These are phyloP conservation scores for Hanseniaspora nectarophila DNA, from an alignment of 805 yeast genomes.

Conservation along the genomic window DNA sequence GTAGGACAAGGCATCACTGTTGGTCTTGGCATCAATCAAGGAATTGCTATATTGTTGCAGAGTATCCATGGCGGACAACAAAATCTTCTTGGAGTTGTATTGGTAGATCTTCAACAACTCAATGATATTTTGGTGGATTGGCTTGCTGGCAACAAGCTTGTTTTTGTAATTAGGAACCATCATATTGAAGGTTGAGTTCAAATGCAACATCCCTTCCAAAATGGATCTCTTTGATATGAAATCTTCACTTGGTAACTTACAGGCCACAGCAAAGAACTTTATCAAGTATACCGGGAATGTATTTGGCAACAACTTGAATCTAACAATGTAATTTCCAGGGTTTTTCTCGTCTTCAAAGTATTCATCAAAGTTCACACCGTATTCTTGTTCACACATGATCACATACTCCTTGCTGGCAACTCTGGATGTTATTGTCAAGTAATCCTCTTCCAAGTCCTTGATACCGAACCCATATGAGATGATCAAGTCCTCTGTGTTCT, in stretches of 20 bases:
- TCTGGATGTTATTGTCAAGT: constrained; percentile 48
- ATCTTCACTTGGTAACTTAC: constrained; percentile 39
- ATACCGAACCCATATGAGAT: constrained; percentile 64
- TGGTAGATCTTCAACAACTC: constrained; percentile 37
- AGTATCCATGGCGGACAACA: constrained; percentile 34
- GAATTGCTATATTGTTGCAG: constrained; percentile 23
- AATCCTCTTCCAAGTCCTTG: constrained; percentile 38
- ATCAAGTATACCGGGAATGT: constrained; percentile 36
- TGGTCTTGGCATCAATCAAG: constrained; percentile 32
- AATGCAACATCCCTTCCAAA: constrained; percentile 48
- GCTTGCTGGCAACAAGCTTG: constrained; percentile 21
- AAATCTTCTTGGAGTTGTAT: constrained; percentile 38
- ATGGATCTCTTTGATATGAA: constrained; percentile 40
- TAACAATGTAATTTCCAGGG: constrained; percentile 34
- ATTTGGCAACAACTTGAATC: constrained; percentile 17
- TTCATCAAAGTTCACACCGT: constrained; percentile 31
- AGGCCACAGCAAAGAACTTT: constrained; percentile 43
- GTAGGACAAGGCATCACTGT: constrained; percentile 42
- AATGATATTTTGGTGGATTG: constrained; percentile 19
- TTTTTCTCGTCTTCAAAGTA: constrained; percentile 25
- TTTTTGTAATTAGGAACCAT: constrained; percentile 35
- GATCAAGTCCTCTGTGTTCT: constrained; percentile 71
- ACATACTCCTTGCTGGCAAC: constrained; percentile 29
- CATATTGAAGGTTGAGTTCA: constrained; percentile 40
- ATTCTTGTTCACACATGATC: constrained; percentile 29